phyloP scores from a whole-genome alignment of 129 eudicot species.

The Arctium lappa region DNA sequence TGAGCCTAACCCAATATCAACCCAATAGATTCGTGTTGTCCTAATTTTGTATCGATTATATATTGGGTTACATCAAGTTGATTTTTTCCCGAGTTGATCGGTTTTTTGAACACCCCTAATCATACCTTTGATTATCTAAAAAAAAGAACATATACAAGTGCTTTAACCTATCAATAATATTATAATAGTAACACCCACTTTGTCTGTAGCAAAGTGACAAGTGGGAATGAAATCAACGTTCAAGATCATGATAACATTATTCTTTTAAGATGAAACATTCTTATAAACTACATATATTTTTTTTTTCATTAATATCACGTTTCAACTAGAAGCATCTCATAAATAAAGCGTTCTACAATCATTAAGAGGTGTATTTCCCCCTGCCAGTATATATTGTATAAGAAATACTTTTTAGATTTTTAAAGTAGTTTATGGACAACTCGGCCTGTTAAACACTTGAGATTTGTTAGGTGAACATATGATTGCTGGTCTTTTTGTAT shows the following conservation, averaged over 20 bases:
- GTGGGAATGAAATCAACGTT: constrained; percentile 4
- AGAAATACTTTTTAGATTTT: not conserved
- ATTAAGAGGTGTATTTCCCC: not conserved
- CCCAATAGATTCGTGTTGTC: too few species aligned
- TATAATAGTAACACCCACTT: constrained; percentile 4
- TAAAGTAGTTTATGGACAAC: not conserved
- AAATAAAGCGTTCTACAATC: not conserved
- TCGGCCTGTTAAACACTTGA: not conserved
- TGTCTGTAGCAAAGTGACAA: not conserved
- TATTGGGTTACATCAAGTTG: too few species aligned
- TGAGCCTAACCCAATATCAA: too few species aligned
- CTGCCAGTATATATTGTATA: too few species aligned
- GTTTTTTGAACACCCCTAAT: not conserved
- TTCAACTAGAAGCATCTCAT: not conserved
- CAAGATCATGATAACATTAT: constrained; percentile 1
- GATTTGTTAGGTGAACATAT: not conserved
- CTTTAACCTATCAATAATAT: not conserved
- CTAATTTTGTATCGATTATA: too few species aligned
- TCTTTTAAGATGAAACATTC: constrained; percentile 19
- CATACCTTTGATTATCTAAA: not conserved
- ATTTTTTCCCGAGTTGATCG: too few species aligned
- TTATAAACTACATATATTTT: not conserved
- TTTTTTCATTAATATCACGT: not conserved
- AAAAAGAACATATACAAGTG: not conserved
- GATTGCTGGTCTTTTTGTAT: not conserved